Percentiles rank a stretch among this genome's conserved stretches.
Evolutionary conservation across 192 early-diverging fungal species (phyloP).

Genomic region (Podila epigama): DNA sequence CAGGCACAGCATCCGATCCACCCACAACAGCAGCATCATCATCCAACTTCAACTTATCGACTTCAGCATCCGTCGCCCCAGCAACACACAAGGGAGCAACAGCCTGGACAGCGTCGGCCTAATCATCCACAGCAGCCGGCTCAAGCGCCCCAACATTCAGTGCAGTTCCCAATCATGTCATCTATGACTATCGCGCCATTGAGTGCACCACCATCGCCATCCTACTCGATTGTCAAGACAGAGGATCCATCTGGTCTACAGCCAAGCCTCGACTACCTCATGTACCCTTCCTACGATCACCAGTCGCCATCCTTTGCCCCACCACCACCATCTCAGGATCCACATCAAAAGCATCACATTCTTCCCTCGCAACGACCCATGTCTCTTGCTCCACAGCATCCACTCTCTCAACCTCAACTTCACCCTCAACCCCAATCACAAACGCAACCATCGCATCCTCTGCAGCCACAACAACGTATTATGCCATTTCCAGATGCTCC

Average conservation of each 20-base stretch:
- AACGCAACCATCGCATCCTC: not conserved
- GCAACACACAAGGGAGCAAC: not conserved
- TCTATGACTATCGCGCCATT: not conserved
- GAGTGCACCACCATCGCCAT: not conserved
- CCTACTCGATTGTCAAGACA: not conserved
- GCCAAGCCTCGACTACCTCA: not conserved
- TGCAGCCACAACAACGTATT: constrained; percentile 19
- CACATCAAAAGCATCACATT: constrained; percentile 5
- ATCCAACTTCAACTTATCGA: too few relatives aligned
- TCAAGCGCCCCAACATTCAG: not conserved
- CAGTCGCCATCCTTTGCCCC: not conserved
- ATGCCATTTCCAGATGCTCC: constrained; percentile 11
- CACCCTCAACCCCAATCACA: constrained; percentile 4
- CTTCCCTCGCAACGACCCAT: constrained; percentile 26
- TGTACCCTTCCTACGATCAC: not conserved
- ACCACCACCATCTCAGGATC: not conserved
- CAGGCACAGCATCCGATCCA: not conserved
- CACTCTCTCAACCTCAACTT: not conserved
- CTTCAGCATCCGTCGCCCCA: not conserved
- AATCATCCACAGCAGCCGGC: constrained; percentile 11
- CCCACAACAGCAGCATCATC: constrained; percentile 7
- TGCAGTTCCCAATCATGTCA: not conserved
- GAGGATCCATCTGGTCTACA: not conserved
- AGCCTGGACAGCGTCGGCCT: not conserved
- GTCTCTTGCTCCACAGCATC: too few relatives aligned